Percentiles rank a stretch among this genome's conserved stretches.
These are phyloP conservation scores for Prunus padus DNA, from an alignment of 306 rosid genomes.

Conservation along the genomic window DNA sequence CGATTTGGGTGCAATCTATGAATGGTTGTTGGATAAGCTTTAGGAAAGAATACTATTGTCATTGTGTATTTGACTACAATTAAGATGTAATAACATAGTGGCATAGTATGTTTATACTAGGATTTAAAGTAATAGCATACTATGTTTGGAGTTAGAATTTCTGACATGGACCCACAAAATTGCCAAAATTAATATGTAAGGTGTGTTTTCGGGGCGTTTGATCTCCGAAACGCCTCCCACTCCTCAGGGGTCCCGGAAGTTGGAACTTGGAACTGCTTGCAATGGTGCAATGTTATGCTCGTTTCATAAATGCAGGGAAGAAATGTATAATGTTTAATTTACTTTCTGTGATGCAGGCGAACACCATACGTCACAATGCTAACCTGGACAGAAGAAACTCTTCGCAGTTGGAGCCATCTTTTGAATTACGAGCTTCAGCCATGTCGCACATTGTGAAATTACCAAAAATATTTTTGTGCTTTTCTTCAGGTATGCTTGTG, in stretches of 20 bases:
- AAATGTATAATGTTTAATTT: neutral
- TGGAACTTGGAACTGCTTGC: neutral
- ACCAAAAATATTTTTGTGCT: neutral
- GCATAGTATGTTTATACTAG: neutral
- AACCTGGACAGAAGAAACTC: conserved; percentile 7
- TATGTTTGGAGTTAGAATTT: neutral
- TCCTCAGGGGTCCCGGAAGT: neutral
- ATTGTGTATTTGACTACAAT: neutral
- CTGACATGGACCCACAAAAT: neutral
- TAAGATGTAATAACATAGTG: neutral
- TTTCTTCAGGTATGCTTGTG: neutral
- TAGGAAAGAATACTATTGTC: neutral
- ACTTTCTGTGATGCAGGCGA: neutral
- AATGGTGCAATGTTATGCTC: neutral
- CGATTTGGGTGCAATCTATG: neutral
- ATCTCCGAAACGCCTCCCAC: neutral
- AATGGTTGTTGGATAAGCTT: neutral
- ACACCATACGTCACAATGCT: neutral
- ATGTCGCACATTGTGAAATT: neutral
- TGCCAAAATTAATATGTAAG: neutral
- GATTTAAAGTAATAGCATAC: neutral
- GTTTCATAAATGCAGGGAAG: neutral
- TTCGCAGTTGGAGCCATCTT: neutral
- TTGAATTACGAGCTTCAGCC: neutral
- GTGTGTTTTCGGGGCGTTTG: neutral